phyloP scores from a whole-genome alignment of 805 yeast genomes.

The Cephaloascus fragrans region DNA sequence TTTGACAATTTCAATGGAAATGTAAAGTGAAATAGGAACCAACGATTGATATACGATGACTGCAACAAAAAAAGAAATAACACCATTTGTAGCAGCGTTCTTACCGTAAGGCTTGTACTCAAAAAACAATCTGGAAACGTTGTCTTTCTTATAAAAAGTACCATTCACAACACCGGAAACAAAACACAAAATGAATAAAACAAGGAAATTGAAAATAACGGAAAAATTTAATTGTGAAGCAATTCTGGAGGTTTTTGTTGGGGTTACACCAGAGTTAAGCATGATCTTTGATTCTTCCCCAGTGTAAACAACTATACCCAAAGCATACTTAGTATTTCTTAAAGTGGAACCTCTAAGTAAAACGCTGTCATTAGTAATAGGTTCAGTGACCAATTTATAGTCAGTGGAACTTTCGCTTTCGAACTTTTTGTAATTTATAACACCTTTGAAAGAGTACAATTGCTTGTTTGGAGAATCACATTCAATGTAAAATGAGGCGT shows the following conservation, averaged over 20 bases:
- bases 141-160: slow-evolving; percentile 36
- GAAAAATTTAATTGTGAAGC: slow-evolving; percentile 64
- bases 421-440: slow-evolving; percentile 38
- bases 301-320: slow-evolving; percentile 68
- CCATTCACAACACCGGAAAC: slow-evolving; percentile 67
- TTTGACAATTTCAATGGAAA: slow-evolving; percentile 74
- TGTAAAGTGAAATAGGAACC: slow-evolving; percentile 77
- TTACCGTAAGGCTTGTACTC: slow-evolving; percentile 67
- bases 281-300: slow-evolving; percentile 76
- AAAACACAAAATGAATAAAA: slow-evolving; percentile 60
- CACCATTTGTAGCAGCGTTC: slow-evolving; percentile 56
- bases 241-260: slow-evolving; percentile 67
- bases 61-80: slow-evolving; percentile 66
- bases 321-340: slow-evolving; percentile 76
- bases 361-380: slow-evolving; percentile 60
- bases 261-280: slow-evolving; percentile 74
- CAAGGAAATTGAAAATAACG: slow-evolving; percentile 54
- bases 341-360: slow-evolving; percentile 68
- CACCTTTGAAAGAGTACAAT: slow-evolving; percentile 60
- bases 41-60: slow-evolving; percentile 68
- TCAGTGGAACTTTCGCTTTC: slow-evolving; percentile 9
- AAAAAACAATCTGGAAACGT: slow-evolving; percentile 48
- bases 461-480: slow-evolving; percentile 66
- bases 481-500: slow-evolving; percentile 50
- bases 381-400: slow-evolving; percentile 34